Conservation (phyloP, 139 green algal genomes). For the Chlorella sp. region DNA sequence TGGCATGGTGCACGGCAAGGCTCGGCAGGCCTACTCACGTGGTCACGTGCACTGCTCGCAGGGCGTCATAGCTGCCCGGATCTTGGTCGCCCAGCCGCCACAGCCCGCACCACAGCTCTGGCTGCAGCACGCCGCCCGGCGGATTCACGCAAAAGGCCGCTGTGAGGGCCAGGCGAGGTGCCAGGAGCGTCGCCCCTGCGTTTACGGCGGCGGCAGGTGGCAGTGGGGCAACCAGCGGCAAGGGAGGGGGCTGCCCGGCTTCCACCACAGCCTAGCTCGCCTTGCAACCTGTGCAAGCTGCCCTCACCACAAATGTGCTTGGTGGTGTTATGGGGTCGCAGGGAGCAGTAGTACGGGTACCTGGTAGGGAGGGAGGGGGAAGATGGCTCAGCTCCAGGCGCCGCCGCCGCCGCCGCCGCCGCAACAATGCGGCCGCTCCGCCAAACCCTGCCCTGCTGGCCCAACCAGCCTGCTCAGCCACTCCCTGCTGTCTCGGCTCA, state of each 20-base stretch:
- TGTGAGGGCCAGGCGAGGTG: background rate
- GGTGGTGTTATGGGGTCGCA: background rate
- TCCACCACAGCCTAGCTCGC: background rate
- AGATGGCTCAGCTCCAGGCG: background rate
- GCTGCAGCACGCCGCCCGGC: background rate
- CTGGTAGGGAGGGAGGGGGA: background rate
- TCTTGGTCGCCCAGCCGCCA: no score
- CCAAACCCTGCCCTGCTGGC: background rate
- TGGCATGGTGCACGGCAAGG: background rate
- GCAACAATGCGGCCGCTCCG: background rate
- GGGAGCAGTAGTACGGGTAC: slow-evolving; percentile 8
- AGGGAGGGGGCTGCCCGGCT: background rate
- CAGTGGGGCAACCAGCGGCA: no score
- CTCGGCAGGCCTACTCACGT: background rate
- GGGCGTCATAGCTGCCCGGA: background rate
- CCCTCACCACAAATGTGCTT: background rate
- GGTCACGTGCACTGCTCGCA: background rate
- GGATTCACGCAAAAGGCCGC: slow-evolving; percentile 1
- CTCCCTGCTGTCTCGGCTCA: background rate
- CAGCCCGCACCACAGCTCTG: background rate
- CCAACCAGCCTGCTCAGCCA: background rate
- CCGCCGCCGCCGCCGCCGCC: background rate
- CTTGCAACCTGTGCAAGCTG: background rate
- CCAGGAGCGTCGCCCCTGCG: background rate
- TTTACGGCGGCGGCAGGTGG: no score